Evolutionary conservation across 768 basidiomycete genomes (phyloP), one percentile per base, ranked within the genome.

Genomic region (Dentipellis sp.): DNA sequence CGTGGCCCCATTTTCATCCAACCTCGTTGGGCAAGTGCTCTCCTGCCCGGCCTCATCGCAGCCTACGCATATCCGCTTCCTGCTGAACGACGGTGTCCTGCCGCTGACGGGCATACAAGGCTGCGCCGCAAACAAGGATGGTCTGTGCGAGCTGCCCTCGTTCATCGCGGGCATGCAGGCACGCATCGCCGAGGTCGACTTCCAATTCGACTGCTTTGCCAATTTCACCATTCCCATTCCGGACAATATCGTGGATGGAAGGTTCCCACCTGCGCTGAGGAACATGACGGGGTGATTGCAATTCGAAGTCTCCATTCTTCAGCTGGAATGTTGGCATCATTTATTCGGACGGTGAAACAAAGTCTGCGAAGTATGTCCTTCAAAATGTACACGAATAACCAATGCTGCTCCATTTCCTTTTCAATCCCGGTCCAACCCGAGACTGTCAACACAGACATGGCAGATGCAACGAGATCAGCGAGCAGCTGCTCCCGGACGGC

Each of bases 71-170:
- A 72, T 78, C 56, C 67, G 78, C 16, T 71, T 74, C 65, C 68
- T 78, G 48, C 66, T 78, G 22, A 81, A 81, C 62, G 79, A 81
- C 61, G 78, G 68, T 2, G 69, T 74, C 3, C 66, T 78, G 1
- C 78, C 78, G 10, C 66, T 79, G 11, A 75, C 74, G 1, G 71
- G 73, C 14, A 66, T 79, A 49, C 57, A 66, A 0, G 75, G 74
- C 9, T 80, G 79, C 65, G 40, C 51, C 10, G 61, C 65, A 12
- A 66, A 76, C 62, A 66, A 68, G 36, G 68, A 77, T 17, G 77
- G 78, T 1, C 59, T 75, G 46, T 80, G 78, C 60, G 56, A 63
- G 0, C 53, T 78, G 2, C 68, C 61, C n/a, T 64, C 70, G 22
- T 79, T 75, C 58, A 67, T 78, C 10, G 51, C 54, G 10, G 70